Conservation (phyloP, 2,329 filamentous ascomycete species). For the Mycosphaerella arachidis region DNA sequence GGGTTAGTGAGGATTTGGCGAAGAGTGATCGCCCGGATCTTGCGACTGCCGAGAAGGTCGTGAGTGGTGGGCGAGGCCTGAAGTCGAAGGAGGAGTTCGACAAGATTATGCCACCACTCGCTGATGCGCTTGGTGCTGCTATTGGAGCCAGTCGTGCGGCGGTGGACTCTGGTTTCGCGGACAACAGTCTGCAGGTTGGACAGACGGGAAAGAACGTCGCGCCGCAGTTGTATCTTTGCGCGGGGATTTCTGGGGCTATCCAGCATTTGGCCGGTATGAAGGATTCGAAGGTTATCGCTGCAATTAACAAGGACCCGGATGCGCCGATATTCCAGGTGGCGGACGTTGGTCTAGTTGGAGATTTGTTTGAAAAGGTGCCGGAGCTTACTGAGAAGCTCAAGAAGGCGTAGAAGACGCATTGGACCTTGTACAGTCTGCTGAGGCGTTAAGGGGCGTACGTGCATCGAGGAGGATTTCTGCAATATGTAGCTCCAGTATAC, state of each 20-base stretch:
- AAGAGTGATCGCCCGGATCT: conserved; percentile 94
- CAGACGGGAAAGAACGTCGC: conserved; percentile 99
- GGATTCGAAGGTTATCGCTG: conserved; percentile 98
- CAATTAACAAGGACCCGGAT: conserved; percentile 96
- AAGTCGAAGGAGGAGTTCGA: conserved; percentile 99
- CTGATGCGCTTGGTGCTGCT: conserved; percentile 88
- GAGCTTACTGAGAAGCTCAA: conserved; percentile 95
- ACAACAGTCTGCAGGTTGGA: conserved; percentile 96
- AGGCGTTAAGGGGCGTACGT: conserved; percentile 1
- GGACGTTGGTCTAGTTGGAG: conserved; percentile 90
- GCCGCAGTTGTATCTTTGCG: conserved; percentile 89
- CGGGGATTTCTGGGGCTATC: conserved; percentile 94
- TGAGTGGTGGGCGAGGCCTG: conserved; percentile 87
- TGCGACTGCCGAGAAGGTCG: conserved; percentile 80
- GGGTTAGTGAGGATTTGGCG: conserved; percentile 88
- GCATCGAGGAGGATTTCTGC: not conserved
- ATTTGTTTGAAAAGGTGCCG: conserved; percentile 92
- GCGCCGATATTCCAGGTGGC: conserved; percentile 98
- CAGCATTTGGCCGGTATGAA: conserved; percentile 99
- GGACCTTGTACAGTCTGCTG: not conserved
- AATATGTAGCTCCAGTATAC: not conserved
- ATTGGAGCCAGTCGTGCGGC: conserved; percentile 92
- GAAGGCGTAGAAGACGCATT: conserved; percentile 24
- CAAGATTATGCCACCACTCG: conserved; percentile 82
- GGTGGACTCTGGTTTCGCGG: conserved; percentile 94